Evolutionary conservation across 805 yeast species (phyloP), one percentile per base, ranked within the genome.

Genomic region (Ascoidea rubescens): DNA sequence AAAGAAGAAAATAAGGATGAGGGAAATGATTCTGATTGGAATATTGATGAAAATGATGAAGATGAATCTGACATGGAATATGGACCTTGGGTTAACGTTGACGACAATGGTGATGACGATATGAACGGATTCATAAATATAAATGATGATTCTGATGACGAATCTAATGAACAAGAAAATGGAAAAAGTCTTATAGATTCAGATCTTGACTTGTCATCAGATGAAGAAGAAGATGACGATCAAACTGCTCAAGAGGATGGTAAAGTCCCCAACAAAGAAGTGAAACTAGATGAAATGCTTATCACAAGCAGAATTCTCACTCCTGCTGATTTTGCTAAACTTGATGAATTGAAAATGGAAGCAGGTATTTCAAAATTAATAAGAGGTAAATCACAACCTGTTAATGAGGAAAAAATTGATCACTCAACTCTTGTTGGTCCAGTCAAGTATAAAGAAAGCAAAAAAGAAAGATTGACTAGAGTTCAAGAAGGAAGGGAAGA

Each of bases 281-380:
- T 57, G 46, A 63, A 60, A 52, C 54, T 57, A 53, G 52, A 56
- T 49, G 51, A 73, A 52, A 80, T 80, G 53, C 58, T 87, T 57
- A 84, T 82, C 45, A 75, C 85, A n/a, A 76, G 80, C 49, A 80
- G 85, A 59, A 84, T 93, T 55, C 75, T 93, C 59, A 93, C 99
- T 0, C 99, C 99, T 28, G 97, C 98, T 0, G 99, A 93, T 71
- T 93, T 90, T 64, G 96, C 96, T 56, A 91, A 91, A 68, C 74
- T 93, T 60, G 91, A 91, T 62, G 96, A 93, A 67, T 76, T 93
- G 60, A 79, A 81, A 62, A 73, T 79, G 16, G 82, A 85, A 66
- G 96, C 96, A 4, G 96, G 96, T 58, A 75, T 90, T 49, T 86
- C 86, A 51, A 85, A 85, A 66, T 64, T 83, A 33, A 71, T 89